Base-by-base conservation (phyloP, 2,329 filamentous ascomycete genomes). In the Fusarium napiforme region DNA sequence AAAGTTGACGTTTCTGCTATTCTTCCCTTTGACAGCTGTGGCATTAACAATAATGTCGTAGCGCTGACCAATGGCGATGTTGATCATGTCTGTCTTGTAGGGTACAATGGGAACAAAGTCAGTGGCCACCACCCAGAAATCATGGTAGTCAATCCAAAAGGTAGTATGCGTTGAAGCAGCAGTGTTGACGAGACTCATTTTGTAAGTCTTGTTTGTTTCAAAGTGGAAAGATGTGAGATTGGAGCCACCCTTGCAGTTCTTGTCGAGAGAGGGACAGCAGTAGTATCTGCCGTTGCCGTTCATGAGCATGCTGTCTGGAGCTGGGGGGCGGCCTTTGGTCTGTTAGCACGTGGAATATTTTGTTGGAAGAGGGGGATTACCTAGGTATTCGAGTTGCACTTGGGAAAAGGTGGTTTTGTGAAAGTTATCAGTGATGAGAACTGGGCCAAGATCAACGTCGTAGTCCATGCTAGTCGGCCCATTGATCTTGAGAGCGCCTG, bases 251-350 rank as follows among this genome's bases (percentile, higher is more conserved):
- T 39, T 47, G 36, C 55, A 64, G 28, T 64, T 64, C 4, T 32
- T n/a, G 42, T 49, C 43, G 1, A 26, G 14, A 14, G n/a, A 23
- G 9, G 40, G 32, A 26, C 40, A 62, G 2, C 52, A 62, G 40
- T 59, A 45, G 42, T 46, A 62, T 32, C 6, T 62, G 0, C 60
- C 60, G 2, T 46, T 62, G 5, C 60, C 60, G n/a, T 62, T 62
- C 60, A 62, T 62, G 14, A 62, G 30, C 39, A 62, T 43, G 21
- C 60, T 62, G 23, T 62, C 52, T 32, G 60, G 60, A n/a, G 60
- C 12, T 5, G 60, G 52, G 4, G 60, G 60, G 4, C 50, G 39
- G 1, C 60, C 60, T 58, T 1, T 21, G 5, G 2, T 16, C 7
- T 23, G 11, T 60, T 16, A 53, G 36, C 2, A 12, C 12, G 11